Base-by-base conservation (phyloP, 2,329 filamentous ascomycete species). In the Cercospora canescens region DNA sequence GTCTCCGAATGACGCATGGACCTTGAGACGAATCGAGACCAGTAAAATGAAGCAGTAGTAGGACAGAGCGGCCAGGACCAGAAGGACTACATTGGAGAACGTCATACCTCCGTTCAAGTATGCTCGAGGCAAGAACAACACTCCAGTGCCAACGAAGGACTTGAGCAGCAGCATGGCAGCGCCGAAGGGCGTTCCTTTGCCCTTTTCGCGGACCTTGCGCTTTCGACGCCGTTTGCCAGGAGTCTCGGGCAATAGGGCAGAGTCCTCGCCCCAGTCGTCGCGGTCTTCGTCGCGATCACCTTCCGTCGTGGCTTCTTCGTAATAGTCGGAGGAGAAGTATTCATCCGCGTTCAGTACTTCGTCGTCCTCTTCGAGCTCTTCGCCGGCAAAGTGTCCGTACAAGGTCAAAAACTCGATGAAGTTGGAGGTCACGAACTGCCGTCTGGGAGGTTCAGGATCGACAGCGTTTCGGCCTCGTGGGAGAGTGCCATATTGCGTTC, bases 1-100 rank as follows among this genome's bases (percentile, higher is more conserved):
- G 75, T 98, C 95, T 79, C 95, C 95, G 80, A 98, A 99, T 1
- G 95, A 98, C n/a, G 92, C 93, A 57, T 94, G 90, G 30, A 98
- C 87, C 76, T 88, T 91, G 57, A 97, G 83, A 35, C 95, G 90
- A 1, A 93, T 95, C 66, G 90, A 90, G 69, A 97, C 93, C 34
- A 99, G 86, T 14, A 99, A 85, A 48, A 99, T 93, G 80, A 99
- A 99, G 81, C 94, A 97, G 82, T 97, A 97, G 81, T 97, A 99
- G 77, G 94, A 97, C 66, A 99, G 83, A 2, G 87, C 83, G 6
- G 95, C 94, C 16, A 99, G 92, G 41, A 85, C 86, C 24, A 99
- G 83, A n/a, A 99, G 86, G 16, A 99, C 91, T 60, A 96, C 70
- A 76, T 96, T 97, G 74, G 93, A 97, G 80, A 99, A 99, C 16